These are phyloP conservation scores for Cercospora sp. DNA, from an alignment of 2,329 filamentous ascomycete genomes.

Conservation along the genomic window DNA sequence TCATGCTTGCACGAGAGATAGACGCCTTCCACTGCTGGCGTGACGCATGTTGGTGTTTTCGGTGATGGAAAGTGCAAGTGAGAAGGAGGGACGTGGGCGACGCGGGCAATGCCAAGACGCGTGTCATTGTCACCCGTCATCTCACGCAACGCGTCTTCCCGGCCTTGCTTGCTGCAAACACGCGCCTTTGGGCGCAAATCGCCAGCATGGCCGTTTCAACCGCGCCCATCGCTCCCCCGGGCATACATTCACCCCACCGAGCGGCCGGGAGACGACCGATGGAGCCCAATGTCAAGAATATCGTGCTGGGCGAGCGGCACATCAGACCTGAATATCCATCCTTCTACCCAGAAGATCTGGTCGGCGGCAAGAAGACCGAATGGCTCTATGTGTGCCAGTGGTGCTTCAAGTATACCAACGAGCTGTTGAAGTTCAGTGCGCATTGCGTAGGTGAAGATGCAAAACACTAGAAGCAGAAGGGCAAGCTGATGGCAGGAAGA, in stretches of 20 bases:
- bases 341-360: conserved; percentile 72
- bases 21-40: background rate
- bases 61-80: background rate
- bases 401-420: conserved; percentile 89
- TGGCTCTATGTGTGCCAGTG: conserved; percentile 82
- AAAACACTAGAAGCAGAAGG: background rate
- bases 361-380: conserved; percentile 46
- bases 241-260: conserved; percentile 25
- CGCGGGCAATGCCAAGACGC: background rate
- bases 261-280: conserved; percentile 30
- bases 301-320: conserved; percentile 78
- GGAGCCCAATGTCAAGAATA: conserved; percentile 80
- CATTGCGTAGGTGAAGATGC: conserved; percentile 44
- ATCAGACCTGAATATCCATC: conserved; percentile 93
- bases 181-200: conserved; percentile 4
- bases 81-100: background rate
- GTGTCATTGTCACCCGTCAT: background rate
- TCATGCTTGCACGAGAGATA: background rate
- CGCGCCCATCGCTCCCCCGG: conserved; percentile 6
- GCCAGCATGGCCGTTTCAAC: conserved; percentile 13
- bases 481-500: conserved; percentile 36
- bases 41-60: background rate
- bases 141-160: conserved; percentile 9
- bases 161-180: conserved; percentile 7
- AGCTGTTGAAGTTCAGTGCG: conserved; percentile 51